phyloP scores from a whole-genome alignment of 1,284 basidiomycete species.

The Rhizopogon parksii region DNA sequence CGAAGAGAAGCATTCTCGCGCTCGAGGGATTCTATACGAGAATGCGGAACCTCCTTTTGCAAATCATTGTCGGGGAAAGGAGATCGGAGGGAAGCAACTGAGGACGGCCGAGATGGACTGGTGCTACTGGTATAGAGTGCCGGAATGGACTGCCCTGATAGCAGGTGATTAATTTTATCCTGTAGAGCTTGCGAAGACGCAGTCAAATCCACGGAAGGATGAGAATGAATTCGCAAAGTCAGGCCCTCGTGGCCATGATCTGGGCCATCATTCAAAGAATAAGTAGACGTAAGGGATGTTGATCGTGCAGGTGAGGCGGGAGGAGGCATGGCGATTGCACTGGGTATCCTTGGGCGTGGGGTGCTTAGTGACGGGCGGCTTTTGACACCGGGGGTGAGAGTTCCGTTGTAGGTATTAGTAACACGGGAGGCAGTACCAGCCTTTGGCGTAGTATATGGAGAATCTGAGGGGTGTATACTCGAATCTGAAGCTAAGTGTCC shows the following conservation, averaged over 20 bases:
- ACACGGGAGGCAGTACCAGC: conserved; percentile 34
- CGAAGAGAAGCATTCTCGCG: conserved; percentile 43
- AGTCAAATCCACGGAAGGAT: conserved; percentile 32
- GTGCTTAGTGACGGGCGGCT: conserved; percentile 44
- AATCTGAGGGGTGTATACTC: conserved; percentile 28
- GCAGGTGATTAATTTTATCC: conserved; percentile 43
- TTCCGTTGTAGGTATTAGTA: conserved; percentile 32
- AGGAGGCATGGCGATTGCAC: conserved; percentile 71
- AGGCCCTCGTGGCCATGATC: conserved; percentile 16
- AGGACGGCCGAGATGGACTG: conserved; percentile 4
- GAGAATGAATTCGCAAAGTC: conserved; percentile 14
- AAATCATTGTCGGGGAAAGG: conserved; percentile 29
- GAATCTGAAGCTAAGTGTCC: conserved; percentile 11
- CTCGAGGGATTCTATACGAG: conserved; percentile 48
- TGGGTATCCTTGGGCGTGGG: conserved; percentile 60
- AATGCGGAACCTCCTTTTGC: conserved; percentile 38
- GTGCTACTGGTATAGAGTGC: conserved; percentile 10
- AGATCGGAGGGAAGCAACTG: conserved; percentile 12
- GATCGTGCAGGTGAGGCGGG: conserved; percentile 50
- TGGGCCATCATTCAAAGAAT: conserved; percentile 25
- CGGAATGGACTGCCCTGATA: conserved; percentile 26
- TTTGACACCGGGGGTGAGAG: conserved; percentile 35
- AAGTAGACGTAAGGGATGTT: conserved; percentile 27
- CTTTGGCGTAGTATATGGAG: conserved; percentile 62
- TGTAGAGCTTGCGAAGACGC: conserved; percentile 39